Evolutionary conservation across 257 asterid species (phyloP).

Genomic region (Primulina eburnea): DNA sequence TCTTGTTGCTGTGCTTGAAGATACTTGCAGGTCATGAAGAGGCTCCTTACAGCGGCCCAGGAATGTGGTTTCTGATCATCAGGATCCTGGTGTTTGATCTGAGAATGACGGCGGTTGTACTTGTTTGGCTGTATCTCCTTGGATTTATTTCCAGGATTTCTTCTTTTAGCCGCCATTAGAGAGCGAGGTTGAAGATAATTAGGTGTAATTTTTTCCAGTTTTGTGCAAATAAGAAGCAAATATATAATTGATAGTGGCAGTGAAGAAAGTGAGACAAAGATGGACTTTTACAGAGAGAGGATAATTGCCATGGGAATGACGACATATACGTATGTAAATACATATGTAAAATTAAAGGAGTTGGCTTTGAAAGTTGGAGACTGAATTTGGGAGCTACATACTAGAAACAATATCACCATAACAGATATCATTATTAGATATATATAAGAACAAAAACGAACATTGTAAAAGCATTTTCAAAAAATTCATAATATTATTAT

Average conservation of each 20-base stretch:
- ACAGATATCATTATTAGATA: too few species aligned
- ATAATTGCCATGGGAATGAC: too few species aligned
- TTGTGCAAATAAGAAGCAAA: background rate
- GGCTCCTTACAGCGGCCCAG: conserved; percentile 84
- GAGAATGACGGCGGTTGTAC: conserved; percentile 19
- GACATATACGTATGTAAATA: too few species aligned
- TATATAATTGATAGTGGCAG: background rate
- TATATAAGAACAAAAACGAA: too few species aligned
- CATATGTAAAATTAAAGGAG: too few species aligned
- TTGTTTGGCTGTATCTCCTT: conserved; percentile 22
- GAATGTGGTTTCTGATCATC: conserved; percentile 55
- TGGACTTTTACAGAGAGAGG: too few species aligned
- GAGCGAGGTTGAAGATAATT: conserved; percentile 17
- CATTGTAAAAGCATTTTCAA: too few species aligned
- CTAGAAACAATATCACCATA: too few species aligned
- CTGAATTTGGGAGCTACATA: too few species aligned
- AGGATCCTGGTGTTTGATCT: conserved; percentile 16
- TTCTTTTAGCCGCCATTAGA: conserved; percentile 66
- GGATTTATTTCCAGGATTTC: conserved; percentile 36
- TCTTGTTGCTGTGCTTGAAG: conserved; percentile 52
- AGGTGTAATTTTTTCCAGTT: background rate
- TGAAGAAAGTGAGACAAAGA: background rate
- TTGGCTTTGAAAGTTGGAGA: too few species aligned
- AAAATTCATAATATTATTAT: too few species aligned
- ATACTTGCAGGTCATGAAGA: conserved; percentile 78